Evolutionary conservation across 2,329 filamentous ascomycete genomes (phyloP), one percentile per base, ranked within the genome.

Genomic region (Xylaria sp.): DNA sequence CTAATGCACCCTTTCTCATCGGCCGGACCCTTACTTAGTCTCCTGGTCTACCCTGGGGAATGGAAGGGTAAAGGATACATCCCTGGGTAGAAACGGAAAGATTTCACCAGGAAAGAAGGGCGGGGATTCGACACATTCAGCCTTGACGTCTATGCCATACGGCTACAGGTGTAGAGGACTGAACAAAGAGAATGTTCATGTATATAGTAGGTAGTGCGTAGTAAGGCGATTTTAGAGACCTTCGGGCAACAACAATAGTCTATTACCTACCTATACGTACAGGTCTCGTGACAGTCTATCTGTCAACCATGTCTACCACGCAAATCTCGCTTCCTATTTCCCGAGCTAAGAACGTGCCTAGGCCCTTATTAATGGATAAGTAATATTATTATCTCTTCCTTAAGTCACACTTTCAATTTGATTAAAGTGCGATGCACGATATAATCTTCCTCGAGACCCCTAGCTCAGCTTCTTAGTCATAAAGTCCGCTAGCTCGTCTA

Each of bases 401-500:
- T 34, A 34, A 9, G 4, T 34, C 32, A 9, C n/a, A 4, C 14
- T 47, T 47, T 2, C 12, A n/a, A 7, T 47, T 12, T 47, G 42
- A n/a, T 14, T 12, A 4, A 47, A 19, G n/a, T n/a, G n/a, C n/a
- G n/a, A n/a, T n/a, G n/a, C n/a, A n/a, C 12, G 42, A 47, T 47
- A 47, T 47, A 19, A 8, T 7, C 42, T 17, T 19, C n/a, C 17
- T 5, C 4, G n/a, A 47, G 14, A 47, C n/a, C 17, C 42, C 47
- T 67, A 79, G 48, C 75, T 78, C 42, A 79, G 48, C 75, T 82
- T 83, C 79, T 83, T 83, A n/a, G 77, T 81, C 79, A 85, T 86
- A 76, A 92, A 76, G 58, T 84, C 85, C 0, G 85, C 85, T 77
- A 97, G 83, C 83, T 98, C 96, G 76, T 98, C 94, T 69, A 99